These are phyloP conservation scores for Adenanthera pavonina DNA, from an alignment of 306 rosid genomes.

Conservation along the genomic window DNA sequence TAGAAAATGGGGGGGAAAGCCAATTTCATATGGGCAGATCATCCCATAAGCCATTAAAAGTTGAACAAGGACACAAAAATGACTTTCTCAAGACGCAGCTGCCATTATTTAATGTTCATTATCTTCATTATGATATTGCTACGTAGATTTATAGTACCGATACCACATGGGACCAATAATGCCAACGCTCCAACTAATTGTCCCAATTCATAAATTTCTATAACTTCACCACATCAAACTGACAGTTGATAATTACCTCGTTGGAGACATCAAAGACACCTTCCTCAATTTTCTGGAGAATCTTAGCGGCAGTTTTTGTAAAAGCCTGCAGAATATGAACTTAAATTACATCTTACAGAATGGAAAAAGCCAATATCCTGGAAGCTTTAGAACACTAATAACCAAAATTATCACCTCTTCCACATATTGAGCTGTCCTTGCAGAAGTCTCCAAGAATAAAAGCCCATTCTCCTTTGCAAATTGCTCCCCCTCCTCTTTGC, in stretches of 20 bases:
- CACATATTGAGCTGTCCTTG: slow-evolving; percentile 74
- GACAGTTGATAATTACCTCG: slow-evolving; percentile 51
- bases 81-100: not conserved
- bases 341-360: not conserved
- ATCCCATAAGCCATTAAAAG: not conserved
- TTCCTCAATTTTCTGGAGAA: slow-evolving; percentile 74
- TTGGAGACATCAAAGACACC: slow-evolving; percentile 74
- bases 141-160: not conserved
- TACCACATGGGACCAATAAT: not conserved
- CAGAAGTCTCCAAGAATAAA: slow-evolving; percentile 73
- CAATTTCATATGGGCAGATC: not conserved
- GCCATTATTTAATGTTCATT: not conserved
- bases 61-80: not conserved
- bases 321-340: slow-evolving; percentile 55
- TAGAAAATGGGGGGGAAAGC: not conserved
- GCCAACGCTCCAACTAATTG: not conserved
- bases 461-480: slow-evolving; percentile 80
- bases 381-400: not conserved
- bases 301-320: slow-evolving; percentile 66
- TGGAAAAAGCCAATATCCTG: not conserved
- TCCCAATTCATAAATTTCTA: slow-evolving; percentile 7
- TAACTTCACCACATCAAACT: slow-evolving; percentile 12
- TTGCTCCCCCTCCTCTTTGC: slow-evolving; percentile 83
- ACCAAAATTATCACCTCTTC: slow-evolving; percentile 59
- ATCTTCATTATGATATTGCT: not conserved